These are phyloP conservation scores for Graphiopsis chlorocephala DNA, from an alignment of 2,329 filamentous ascomycete species.

Conservation along the genomic window DNA sequence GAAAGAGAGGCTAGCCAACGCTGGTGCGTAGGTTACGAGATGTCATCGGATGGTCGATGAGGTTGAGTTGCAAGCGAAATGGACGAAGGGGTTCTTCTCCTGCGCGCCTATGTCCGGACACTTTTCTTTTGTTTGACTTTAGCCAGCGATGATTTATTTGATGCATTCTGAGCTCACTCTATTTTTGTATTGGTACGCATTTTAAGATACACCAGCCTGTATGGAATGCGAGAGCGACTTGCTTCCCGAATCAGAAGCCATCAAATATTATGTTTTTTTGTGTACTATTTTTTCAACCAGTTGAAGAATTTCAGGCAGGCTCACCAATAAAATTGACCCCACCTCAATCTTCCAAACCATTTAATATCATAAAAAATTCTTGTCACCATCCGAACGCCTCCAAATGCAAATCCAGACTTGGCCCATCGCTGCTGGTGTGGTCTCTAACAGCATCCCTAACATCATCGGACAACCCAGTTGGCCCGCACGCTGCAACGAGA, in stretches of 20 bases:
- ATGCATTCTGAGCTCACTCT: neutral
- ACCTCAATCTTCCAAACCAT: too few relatives aligned
- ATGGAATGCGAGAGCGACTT: neutral
- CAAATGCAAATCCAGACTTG: conserved; percentile 22
- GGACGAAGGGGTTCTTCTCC: neutral
- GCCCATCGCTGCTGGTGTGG: conserved; percentile 15
- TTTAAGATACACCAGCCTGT: neutral
- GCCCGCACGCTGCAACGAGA: conserved; percentile 30
- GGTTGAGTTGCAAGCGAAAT: neutral
- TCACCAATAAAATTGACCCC: neutral
- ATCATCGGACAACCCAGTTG: conserved; percentile 22
- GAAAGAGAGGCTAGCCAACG: conserved; percentile 27
- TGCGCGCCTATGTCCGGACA: neutral
- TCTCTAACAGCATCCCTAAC: conserved; percentile 18
- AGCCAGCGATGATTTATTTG: conserved; percentile 4
- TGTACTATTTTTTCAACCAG: neutral
- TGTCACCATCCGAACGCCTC: conserved; percentile 23
- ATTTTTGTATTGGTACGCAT: neutral
- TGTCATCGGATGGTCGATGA: neutral
- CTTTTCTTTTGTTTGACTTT: conserved; percentile 5
- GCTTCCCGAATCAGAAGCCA: neutral
- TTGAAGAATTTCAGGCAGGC: neutral
- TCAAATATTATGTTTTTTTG: neutral
- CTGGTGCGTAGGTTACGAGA: conserved; percentile 1
- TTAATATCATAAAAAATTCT: too few relatives aligned